Conservation (phyloP, 768 basidiomycete species). For the Mycena galopus region DNA sequence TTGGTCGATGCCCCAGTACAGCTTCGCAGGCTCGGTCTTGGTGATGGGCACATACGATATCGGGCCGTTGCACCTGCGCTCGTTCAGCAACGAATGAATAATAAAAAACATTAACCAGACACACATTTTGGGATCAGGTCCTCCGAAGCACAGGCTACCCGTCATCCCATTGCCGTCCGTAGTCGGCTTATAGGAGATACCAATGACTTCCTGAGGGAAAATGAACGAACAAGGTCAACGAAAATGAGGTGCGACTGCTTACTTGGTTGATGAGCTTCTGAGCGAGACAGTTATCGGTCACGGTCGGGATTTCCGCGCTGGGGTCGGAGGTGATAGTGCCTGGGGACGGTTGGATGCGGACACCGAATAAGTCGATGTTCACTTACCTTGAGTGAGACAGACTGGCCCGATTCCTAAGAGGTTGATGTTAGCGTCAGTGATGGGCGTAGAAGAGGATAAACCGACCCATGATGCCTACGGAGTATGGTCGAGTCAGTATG, state of each 20-base stretch:
- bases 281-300: slow-evolving; percentile 55
- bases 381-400: slow-evolving; percentile 54
- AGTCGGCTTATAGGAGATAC: slow-evolving; percentile 56
- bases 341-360: neutral
- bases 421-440: neutral
- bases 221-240: neutral
- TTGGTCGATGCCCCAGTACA: slow-evolving; percentile 61
- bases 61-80: slow-evolving; percentile 17
- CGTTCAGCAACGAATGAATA: neutral
- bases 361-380: neutral
- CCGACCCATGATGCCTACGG: slow-evolving; percentile 61
- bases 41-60: slow-evolving; percentile 38
- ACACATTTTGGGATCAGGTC: slow-evolving; percentile 44
- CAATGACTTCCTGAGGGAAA: slow-evolving; percentile 40
- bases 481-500: no score
- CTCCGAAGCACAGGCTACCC: slow-evolving; percentile 43
- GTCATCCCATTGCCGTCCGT: slow-evolving; percentile 24
- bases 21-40: slow-evolving; percentile 43
- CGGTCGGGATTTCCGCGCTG: slow-evolving; percentile 53
- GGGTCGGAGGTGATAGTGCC: slow-evolving; percentile 28
- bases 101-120: slow-evolving; percentile 32
- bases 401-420: slow-evolving; percentile 59
- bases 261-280: slow-evolving; percentile 49
- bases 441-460: neutral
- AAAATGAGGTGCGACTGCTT: neutral